A percentile compares a stretch with the other conserved stretches of the same genome.
Evolutionary conservation across 2,329 filamentous ascomycete species (phyloP).

Genomic region (Cladosporium velox): DNA sequence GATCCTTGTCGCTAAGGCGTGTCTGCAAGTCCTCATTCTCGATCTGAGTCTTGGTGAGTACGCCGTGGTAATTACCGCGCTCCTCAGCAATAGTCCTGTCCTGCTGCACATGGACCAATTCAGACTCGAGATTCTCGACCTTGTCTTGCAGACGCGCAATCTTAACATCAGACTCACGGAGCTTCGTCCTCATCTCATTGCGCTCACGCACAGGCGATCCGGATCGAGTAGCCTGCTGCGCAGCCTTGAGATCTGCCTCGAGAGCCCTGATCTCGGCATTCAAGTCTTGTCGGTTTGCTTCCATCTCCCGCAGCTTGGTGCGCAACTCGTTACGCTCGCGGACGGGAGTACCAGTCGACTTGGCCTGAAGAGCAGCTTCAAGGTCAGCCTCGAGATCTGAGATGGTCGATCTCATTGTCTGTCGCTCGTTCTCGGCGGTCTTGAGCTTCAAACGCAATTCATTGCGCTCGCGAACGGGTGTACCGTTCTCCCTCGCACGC

Average conservation of each 20-base stretch:
- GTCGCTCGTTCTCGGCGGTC: constrained; percentile 35
- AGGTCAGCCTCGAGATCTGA: constrained; percentile 41
- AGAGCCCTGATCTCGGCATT: constrained; percentile 38
- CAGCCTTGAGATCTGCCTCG: constrained; percentile 38
- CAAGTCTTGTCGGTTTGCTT: constrained; percentile 36
- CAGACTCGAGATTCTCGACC: constrained; percentile 58
- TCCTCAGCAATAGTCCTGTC: constrained; percentile 55
- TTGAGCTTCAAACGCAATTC: constrained; percentile 37
- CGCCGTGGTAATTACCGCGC: constrained; percentile 60
- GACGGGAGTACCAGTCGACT: constrained; percentile 33
- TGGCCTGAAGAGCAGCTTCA: constrained; percentile 31
- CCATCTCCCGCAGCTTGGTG: constrained; percentile 33
- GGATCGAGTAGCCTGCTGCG: constrained; percentile 46
- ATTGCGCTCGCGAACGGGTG: constrained; percentile 40
- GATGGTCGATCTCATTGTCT: constrained; percentile 38
- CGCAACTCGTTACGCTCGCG: constrained; percentile 40
- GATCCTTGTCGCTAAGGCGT: constrained; percentile 69
- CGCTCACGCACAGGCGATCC: constrained; percentile 38
- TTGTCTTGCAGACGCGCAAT: constrained; percentile 51
- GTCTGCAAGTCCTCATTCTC: constrained; percentile 61
- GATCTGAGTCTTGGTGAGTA: constrained; percentile 63
- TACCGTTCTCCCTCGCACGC: constrained; percentile 42
- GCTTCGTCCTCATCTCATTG: constrained; percentile 37
- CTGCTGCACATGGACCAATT: constrained; percentile 58
- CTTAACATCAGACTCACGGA: constrained; percentile 40